Conservation (phyloP, 176 grass and related monocot genomes). For the Saccharum spontaneum region DNA sequence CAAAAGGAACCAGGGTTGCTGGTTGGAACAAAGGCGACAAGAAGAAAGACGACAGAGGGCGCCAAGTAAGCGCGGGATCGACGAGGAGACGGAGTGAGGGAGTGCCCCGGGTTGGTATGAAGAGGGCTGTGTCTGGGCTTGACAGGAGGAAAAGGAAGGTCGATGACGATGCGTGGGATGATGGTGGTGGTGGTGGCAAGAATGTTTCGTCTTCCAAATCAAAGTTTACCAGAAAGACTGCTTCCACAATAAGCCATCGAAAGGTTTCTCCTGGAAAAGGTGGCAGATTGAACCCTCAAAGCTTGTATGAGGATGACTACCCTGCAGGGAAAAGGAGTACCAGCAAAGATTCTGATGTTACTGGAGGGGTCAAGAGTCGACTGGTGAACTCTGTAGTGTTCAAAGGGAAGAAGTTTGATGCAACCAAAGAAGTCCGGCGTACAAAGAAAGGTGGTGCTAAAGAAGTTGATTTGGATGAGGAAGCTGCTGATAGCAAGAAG, state of each 20-base stretch:
- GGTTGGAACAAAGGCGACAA: slow-evolving; percentile 16
- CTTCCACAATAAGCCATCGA: not conserved
- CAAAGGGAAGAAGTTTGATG: slow-evolving; percentile 38
- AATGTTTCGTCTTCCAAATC: not conserved
- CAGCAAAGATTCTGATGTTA: slow-evolving; percentile 15
- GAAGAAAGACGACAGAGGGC: slow-evolving; percentile 25
- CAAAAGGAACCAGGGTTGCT: slow-evolving; percentile 5
- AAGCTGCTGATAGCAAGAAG: slow-evolving; percentile 42
- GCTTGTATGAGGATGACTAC: slow-evolving; percentile 21
- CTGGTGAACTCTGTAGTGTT: not conserved
- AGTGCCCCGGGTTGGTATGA: not conserved
- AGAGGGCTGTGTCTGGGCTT: not conserved
- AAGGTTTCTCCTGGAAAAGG: slow-evolving; percentile 30
- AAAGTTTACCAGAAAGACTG: slow-evolving; percentile 23
- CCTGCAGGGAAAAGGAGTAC: slow-evolving; percentile 25
- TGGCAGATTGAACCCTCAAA: slow-evolving; percentile 13
- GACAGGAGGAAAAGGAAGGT: slow-evolving; percentile 42
- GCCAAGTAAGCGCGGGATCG: not conserved
- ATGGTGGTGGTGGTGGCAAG: not conserved
- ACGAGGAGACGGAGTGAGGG: slow-evolving; percentile 3
- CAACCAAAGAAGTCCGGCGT: slow-evolving; percentile 8
- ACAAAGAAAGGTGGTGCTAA: not conserved
- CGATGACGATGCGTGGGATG: slow-evolving; percentile 3
- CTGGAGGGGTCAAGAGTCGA: slow-evolving; percentile 27
- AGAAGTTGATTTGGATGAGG: slow-evolving; percentile 23